phyloP scores from a whole-genome alignment of 2,329 filamentous ascomycete genomes.

The Lasiodiplodia hormozganensis region DNA sequence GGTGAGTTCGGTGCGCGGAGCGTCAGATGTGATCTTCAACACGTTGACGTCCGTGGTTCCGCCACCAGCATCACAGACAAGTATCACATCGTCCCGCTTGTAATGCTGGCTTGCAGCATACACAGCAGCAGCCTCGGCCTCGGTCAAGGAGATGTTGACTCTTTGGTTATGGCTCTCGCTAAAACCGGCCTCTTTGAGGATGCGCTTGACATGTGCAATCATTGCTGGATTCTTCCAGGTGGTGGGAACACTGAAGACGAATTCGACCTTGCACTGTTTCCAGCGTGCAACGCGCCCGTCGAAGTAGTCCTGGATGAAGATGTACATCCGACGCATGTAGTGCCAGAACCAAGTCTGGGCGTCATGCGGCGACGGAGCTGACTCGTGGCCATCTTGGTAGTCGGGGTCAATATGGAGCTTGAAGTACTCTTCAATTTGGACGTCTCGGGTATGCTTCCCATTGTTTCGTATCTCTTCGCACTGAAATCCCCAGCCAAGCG shows the following conservation, averaged over 20 bases:
- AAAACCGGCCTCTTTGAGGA: conserved; percentile 55
- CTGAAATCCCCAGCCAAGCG: background rate
- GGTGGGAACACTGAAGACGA: conserved; percentile 61
- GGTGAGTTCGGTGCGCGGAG: background rate
- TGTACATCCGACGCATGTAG: conserved; percentile 54
- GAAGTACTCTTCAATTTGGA: conserved; percentile 2
- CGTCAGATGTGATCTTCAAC: background rate
- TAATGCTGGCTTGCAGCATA: conserved; percentile 37
- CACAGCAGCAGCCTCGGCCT: conserved; percentile 57
- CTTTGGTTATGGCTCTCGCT: conserved; percentile 43
- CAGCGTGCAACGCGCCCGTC: conserved; percentile 37
- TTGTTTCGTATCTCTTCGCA: background rate
- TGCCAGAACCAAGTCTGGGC: conserved; percentile 5
- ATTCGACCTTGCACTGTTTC: conserved; percentile 48
- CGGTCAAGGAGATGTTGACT: conserved; percentile 50
- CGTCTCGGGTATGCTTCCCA: background rate
- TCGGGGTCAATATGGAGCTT: conserved; percentile 9
- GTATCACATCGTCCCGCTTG: conserved; percentile 45
- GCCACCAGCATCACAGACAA: conserved; percentile 54
- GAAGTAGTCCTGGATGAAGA: conserved; percentile 48
- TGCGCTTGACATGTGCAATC: conserved; percentile 55
- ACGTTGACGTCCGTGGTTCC: conserved; percentile 43
- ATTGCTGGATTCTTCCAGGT: conserved; percentile 57
- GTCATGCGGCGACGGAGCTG: background rate
- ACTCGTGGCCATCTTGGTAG: background rate